phyloP scores from a whole-genome alignment of 2,329 filamentous ascomycete species.

The Microsporum audouinii region DNA sequence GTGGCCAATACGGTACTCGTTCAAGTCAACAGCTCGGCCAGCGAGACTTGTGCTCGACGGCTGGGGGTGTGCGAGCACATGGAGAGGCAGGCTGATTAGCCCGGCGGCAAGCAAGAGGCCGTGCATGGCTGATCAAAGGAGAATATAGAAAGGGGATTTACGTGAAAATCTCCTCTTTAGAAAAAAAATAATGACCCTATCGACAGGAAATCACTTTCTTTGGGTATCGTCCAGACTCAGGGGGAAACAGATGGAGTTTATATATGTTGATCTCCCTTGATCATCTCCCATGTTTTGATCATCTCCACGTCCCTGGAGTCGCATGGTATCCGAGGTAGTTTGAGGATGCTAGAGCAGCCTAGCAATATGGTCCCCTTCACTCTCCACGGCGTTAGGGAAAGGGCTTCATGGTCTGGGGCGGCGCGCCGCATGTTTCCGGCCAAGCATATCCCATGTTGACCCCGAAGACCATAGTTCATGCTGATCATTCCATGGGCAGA shows the following conservation, averaged over 20 bases:
- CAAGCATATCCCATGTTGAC: neutral
- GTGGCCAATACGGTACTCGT: slow-evolving; percentile 7
- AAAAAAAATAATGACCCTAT: neutral
- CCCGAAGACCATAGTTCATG: neutral
- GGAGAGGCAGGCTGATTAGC: slow-evolving; percentile 11
- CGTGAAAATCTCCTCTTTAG: neutral
- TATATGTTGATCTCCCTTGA: slow-evolving; percentile 1
- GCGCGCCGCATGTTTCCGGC: slow-evolving; percentile 1
- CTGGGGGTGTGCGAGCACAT: slow-evolving; percentile 8
- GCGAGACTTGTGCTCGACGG: slow-evolving; percentile 3
- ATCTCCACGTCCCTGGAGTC: neutral
- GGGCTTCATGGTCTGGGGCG: neutral
- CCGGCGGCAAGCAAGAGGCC: slow-evolving; percentile 12
- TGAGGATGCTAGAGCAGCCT: neutral
- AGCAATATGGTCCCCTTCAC: neutral
- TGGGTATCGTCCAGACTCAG: neutral
- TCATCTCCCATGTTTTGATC: neutral
- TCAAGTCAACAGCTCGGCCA: slow-evolving; percentile 8
- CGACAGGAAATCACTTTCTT: neutral
- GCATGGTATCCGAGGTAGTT: neutral
- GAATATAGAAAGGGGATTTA: neutral
- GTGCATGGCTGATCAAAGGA: slow-evolving; percentile 8
- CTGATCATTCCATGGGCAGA: neutral
- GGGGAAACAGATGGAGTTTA: neutral
- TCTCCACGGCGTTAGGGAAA: neutral